phyloP scores from a whole-genome alignment of 2,329 filamentous ascomycete genomes.

The Penicillium sp. region DNA sequence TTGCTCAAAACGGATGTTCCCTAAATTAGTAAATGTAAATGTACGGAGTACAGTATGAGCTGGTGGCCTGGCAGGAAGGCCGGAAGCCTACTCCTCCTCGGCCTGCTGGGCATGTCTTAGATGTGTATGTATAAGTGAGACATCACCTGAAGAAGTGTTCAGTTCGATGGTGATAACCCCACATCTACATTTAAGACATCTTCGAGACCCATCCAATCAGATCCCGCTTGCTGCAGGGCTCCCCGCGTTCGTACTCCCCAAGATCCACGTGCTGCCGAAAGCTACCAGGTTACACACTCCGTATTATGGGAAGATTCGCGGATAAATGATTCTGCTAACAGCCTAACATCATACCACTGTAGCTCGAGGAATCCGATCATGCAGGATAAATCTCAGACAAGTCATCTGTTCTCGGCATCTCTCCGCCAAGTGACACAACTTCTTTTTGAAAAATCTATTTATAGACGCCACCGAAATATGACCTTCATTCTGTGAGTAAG shows the following conservation, averaged over 20 bases:
- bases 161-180: not conserved
- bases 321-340: not conserved
- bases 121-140: slow-evolving; percentile 18
- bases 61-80: not conserved
- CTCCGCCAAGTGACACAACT: not conserved
- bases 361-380: not conserved
- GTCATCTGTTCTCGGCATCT: not conserved
- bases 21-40: slow-evolving; percentile 22
- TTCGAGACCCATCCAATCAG: slow-evolving; percentile 24
- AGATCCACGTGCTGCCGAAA: slow-evolving; percentile 13
- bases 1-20: slow-evolving; percentile 16
- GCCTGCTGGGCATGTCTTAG: slow-evolving; percentile 16
- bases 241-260: slow-evolving; percentile 16
- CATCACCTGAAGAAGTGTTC: slow-evolving; percentile 15
- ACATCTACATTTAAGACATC: slow-evolving; percentile 18
- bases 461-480: too few relatives aligned
- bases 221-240: slow-evolving; percentile 1
- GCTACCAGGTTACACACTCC: not conserved
- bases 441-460: not conserved
- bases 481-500: not conserved
- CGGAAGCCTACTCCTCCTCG: slow-evolving; percentile 1
- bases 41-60: slow-evolving; percentile 8
- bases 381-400: not conserved
- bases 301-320: not conserved
- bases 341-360: not conserved